phyloP scores from a whole-genome alignment of 345 rosid species.

The Rhizophora mangle region DNA sequence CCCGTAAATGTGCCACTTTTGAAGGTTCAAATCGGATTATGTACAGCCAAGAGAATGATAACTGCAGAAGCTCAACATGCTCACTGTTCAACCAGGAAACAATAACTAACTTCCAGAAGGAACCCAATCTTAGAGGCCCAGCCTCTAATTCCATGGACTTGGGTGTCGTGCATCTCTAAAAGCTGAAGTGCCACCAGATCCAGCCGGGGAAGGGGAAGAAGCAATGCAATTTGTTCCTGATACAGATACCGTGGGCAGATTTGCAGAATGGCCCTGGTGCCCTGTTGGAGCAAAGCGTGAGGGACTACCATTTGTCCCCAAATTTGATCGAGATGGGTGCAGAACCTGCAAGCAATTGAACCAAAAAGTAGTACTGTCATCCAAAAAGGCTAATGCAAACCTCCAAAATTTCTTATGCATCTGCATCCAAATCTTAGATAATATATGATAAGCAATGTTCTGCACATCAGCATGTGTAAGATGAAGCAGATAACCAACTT shows the following conservation, averaged over 20 bases:
- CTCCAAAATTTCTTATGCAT: no score
- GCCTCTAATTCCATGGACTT: slow-evolving; percentile 73
- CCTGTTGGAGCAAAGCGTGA: slow-evolving; percentile 63
- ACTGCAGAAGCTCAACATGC: no score
- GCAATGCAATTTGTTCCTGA: slow-evolving; percentile 78
- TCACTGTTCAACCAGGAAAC: background rate
- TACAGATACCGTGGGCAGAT: slow-evolving; percentile 35
- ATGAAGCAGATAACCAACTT: background rate
- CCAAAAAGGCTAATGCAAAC: no score
- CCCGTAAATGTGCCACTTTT: background rate
- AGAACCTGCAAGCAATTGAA: slow-evolving; percentile 37
- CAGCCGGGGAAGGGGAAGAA: slow-evolving; percentile 68
- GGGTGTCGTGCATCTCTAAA: slow-evolving; percentile 74
- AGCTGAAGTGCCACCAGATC: slow-evolving; percentile 88
- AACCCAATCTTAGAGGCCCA: background rate
- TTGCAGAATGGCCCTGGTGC: slow-evolving; percentile 44
- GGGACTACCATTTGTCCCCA: slow-evolving; percentile 57
- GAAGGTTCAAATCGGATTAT: background rate
- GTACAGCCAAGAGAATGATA: no score
- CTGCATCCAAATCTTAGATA: background rate
- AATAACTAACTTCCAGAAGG: background rate
- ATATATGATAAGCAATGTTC: background rate
- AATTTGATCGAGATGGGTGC: slow-evolving; percentile 34
- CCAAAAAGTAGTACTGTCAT: no score
- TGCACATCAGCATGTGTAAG: background rate